phyloP scores from a whole-genome alignment of 345 rosid genomes.

The Viola odorata region DNA sequence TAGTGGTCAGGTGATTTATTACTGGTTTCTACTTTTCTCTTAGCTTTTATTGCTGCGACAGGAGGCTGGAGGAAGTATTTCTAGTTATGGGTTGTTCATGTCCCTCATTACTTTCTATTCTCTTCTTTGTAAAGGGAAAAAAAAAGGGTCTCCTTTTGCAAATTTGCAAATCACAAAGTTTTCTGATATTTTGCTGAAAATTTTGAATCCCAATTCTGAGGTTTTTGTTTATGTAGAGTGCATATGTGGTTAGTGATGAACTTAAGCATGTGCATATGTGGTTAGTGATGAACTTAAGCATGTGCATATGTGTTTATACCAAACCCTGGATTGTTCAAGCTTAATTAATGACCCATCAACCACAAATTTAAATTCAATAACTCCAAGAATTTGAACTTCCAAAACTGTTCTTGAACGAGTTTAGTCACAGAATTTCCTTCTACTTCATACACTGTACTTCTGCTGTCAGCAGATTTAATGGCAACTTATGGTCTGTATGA shows the following conservation, averaged over 20 bases:
- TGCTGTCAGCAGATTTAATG: neutral
- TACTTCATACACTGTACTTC: neutral
- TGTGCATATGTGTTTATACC: no score
- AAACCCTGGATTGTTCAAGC: no score
- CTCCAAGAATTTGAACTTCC: no score
- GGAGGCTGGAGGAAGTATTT: neutral
- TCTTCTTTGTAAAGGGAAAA: neutral
- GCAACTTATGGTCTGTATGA: neutral
- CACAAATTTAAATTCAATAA: no score
- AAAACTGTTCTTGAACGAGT: no score
- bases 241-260: no score
- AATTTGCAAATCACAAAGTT: neutral
- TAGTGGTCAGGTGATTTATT: conserved; percentile 6
- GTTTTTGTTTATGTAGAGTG: neutral
- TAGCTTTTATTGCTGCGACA: neutral
- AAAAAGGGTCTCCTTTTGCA: neutral
- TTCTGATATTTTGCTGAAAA: neutral
- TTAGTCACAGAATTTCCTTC: neutral
- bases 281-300: no score
- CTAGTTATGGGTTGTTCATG: neutral
- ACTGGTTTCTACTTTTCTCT: neutral
- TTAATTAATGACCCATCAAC: no score
- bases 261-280: no score
- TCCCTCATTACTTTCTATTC: no score
- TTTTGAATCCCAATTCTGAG: neutral